Evolutionary conservation across 2,329 filamentous ascomycete genomes (phyloP).

Genomic region (Arthroderma sp.): DNA sequence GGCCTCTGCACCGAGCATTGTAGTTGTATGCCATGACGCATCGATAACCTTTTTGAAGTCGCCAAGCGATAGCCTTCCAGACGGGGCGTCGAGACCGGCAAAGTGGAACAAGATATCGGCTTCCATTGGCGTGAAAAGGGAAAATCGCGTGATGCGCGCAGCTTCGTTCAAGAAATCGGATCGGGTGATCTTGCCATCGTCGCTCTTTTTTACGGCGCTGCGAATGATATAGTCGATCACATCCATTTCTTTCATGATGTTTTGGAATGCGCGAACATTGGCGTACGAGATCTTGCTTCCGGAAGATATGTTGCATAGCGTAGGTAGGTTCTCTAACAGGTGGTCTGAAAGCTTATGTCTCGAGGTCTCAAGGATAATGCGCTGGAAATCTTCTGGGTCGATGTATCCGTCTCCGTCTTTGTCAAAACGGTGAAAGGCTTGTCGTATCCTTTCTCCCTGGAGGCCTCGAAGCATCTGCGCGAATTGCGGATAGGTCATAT

Average conservation of each 20-base stretch:
- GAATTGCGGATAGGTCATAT: conserved; percentile 91
- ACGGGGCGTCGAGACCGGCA: conserved; percentile 79
- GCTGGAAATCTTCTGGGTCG: conserved; percentile 87
- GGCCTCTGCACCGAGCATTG: conserved; percentile 39
- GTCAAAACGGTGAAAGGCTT: conserved; percentile 88
- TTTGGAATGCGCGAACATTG: conserved; percentile 94
- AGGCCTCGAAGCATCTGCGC: conserved; percentile 94
- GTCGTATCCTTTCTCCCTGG: conserved; percentile 88
- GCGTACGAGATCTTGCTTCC: conserved; percentile 94
- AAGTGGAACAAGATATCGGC: conserved; percentile 98
- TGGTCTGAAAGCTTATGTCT: conserved; percentile 97
- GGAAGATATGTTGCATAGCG: conserved; percentile 84
- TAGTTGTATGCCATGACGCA: conserved; percentile 68
- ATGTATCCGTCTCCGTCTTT: conserved; percentile 89
- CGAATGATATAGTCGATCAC: conserved; percentile 86
- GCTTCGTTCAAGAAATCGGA: conserved; percentile 93
- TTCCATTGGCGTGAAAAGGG: conserved; percentile 95
- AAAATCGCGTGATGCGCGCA: conserved; percentile 80
- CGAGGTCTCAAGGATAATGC: conserved; percentile 86
- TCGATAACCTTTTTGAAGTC: conserved; percentile 96
- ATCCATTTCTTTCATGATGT: conserved; percentile 96
- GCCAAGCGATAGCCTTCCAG: conserved; percentile 63
- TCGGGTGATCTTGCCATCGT: conserved; percentile 84
- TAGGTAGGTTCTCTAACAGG: conserved; percentile 76
- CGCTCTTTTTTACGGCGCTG: conserved; percentile 68